Conservation (phyloP, 371 early-diverging fungal species). For the Massospora cicadina region DNA sequence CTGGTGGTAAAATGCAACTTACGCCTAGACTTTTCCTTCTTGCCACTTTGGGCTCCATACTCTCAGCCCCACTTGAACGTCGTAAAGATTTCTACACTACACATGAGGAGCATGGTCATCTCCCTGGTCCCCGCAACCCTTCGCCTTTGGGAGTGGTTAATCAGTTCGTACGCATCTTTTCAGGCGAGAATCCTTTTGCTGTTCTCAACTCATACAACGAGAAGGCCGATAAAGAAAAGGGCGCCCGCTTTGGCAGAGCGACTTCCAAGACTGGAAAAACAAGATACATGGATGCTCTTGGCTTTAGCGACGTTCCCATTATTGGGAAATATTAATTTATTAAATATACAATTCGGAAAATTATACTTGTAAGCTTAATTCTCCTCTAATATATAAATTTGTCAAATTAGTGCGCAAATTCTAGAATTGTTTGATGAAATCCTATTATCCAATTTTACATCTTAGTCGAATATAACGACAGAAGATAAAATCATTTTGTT, state of each 20-base stretch:
- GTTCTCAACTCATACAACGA: not conserved
- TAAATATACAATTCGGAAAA: too few relatives aligned
- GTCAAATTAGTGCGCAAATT: too few relatives aligned
- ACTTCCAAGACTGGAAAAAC: not conserved
- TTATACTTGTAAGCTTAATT: too few relatives aligned
- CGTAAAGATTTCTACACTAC: not conserved
- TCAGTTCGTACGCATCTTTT: not conserved
- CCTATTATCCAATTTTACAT: too few relatives aligned
- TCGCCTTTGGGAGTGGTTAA: not conserved
- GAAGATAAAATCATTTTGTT: too few relatives aligned
- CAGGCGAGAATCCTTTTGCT: not conserved
- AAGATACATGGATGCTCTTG: not conserved
- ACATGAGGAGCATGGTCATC: slow-evolving; percentile 8
- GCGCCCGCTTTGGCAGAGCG: not conserved
- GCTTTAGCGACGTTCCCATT: not conserved
- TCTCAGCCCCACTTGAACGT: not conserved
- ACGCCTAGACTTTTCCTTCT: too few relatives aligned
- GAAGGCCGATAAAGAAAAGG: not conserved
- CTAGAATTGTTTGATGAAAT: too few relatives aligned
- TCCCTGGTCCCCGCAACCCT: not conserved
- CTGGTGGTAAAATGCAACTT: too few relatives aligned
- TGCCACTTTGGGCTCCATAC: slow-evolving; percentile 43
- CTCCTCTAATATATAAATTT: too few relatives aligned
- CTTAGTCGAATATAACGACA: too few relatives aligned
- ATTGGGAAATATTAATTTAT: too few relatives aligned